Percentiles rank a stretch among this genome's conserved stretches.
Conservation (phyloP, 2,329 filamentous ascomycete species). For the Exophiala viscosa region DNA sequence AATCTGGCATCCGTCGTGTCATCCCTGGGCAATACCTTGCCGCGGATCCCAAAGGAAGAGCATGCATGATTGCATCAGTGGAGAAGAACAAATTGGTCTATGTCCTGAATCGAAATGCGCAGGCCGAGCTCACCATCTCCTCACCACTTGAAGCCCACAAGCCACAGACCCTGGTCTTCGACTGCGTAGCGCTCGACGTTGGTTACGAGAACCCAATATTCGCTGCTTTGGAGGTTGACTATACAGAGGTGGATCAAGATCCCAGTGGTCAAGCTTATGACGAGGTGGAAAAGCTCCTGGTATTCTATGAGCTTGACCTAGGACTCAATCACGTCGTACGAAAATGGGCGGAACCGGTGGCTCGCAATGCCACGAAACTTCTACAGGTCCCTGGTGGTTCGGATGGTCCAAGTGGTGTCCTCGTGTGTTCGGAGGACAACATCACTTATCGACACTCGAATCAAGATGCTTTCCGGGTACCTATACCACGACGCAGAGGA, state of each 20-base stretch:
- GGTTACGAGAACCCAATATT: constrained; percentile 98
- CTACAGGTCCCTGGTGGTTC: constrained; percentile 94
- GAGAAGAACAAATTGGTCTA: constrained; percentile 99
- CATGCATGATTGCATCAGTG: constrained; percentile 85
- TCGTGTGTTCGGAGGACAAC: constrained; percentile 91
- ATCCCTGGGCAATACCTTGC: constrained; percentile 95
- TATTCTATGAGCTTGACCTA: constrained; percentile 96
- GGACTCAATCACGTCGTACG: constrained; percentile 95
- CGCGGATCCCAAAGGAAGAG: constrained; percentile 90
- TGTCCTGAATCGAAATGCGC: constrained; percentile 90
- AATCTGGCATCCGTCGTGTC: constrained; percentile 89
- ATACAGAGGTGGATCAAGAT: constrained; percentile 86
- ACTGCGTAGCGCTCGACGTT: constrained; percentile 83
- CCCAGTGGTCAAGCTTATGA: constrained; percentile 76
- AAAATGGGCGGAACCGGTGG: constrained; percentile 92
- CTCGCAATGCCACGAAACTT: constrained; percentile 80
- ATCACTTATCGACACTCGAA: constrained; percentile 98
- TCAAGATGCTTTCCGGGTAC: constrained; percentile 80
- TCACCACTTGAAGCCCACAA: constrained; percentile 96
- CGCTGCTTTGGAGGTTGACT: constrained; percentile 89
- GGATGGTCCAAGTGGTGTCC: constrained; percentile 88
- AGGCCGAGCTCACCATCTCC: constrained; percentile 93
- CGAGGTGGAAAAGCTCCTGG: constrained; percentile 81
- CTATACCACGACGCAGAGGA: constrained; percentile 81
- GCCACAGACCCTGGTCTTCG: constrained; percentile 83